Evolutionary conservation across 2,329 filamentous ascomycete genomes (phyloP).

Genomic region (Chaetomiaceae sp.): DNA sequence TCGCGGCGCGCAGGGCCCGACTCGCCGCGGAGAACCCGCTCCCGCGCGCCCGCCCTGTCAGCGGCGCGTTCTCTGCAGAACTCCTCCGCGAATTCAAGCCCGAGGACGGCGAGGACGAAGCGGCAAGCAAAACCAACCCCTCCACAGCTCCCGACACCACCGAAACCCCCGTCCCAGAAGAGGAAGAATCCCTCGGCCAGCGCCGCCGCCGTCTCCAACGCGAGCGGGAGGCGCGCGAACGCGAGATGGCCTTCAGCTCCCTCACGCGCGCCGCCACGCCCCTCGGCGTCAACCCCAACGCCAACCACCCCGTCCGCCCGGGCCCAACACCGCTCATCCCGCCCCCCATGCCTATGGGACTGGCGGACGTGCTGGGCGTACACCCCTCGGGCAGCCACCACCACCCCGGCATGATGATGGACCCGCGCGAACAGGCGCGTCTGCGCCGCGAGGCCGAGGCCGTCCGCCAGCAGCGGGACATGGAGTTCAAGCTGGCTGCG

Average conservation of each 20-base stretch:
- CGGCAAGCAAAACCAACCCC: conserved; percentile 22
- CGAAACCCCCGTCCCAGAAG: conserved; percentile 35
- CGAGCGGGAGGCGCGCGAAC: conserved; percentile 58
- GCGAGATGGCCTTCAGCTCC: conserved; percentile 43
- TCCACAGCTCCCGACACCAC: not conserved
- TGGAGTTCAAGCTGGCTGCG: conserved; percentile 45
- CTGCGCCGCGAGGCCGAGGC: conserved; percentile 39
- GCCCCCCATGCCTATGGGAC: not conserved
- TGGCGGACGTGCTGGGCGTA: conserved; percentile 7
- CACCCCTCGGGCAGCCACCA: not conserved
- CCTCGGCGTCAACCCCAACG: conserved; percentile 14
- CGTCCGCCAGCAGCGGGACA: conserved; percentile 37
- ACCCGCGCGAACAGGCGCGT: conserved; percentile 40
- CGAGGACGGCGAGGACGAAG: conserved; percentile 35
- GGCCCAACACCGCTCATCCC: not conserved
- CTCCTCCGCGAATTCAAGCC: conserved; percentile 60
- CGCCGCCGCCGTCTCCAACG: conserved; percentile 69
- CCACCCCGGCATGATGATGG: conserved; percentile 17
- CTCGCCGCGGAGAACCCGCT: conserved; percentile 52
- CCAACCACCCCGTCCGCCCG: conserved; percentile 16
- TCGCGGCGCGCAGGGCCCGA: conserved; percentile 60
- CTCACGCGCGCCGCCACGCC: conserved; percentile 16
- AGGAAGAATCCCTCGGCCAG: conserved; percentile 75
- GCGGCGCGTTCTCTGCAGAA: conserved; percentile 62
- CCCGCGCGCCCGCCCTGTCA: conserved; percentile 54